phyloP scores from a whole-genome alignment of 2,329 filamentous ascomycete species.

The Sporothrix inflata region DNA sequence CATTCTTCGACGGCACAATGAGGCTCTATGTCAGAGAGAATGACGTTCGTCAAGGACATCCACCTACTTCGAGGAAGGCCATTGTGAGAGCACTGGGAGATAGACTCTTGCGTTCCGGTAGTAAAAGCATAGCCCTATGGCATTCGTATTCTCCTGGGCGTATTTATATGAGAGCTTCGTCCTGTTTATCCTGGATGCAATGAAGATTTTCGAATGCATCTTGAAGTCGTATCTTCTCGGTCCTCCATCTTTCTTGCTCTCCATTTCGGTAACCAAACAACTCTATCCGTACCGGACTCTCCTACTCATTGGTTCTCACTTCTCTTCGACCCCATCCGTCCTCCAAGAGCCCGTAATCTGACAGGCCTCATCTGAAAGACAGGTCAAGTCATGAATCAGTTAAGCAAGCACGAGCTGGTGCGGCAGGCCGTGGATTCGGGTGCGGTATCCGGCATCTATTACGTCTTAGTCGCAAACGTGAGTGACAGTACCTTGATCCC shows the following conservation, averaged over 20 bases:
- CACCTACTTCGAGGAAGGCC: background rate
- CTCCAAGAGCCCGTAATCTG: background rate
- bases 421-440: slow-evolving; percentile 20
- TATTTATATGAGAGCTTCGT: background rate
- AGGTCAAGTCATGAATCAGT: slow-evolving; percentile 7
- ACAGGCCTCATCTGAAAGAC: background rate
- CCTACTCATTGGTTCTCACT: background rate
- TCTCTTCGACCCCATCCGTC: background rate
- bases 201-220: background rate
- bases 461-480: slow-evolving; percentile 31
- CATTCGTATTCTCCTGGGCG: background rate
- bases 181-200: background rate
- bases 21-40: background rate
- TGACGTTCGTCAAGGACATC: background rate
- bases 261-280: background rate
- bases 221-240: background rate
- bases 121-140: background rate
- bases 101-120: background rate
- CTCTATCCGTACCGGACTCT: background rate
- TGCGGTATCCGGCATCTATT: slow-evolving; percentile 21
- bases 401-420: slow-evolving; percentile 11
- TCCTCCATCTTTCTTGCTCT: background rate
- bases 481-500: background rate
- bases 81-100: background rate
- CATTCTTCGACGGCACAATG: background rate